A percentile compares a stretch with the other conserved stretches of the same genome.
These are phyloP conservation scores for Nemania bipapillata DNA, from an alignment of 2,329 filamentous ascomycete genomes.

Conservation along the genomic window DNA sequence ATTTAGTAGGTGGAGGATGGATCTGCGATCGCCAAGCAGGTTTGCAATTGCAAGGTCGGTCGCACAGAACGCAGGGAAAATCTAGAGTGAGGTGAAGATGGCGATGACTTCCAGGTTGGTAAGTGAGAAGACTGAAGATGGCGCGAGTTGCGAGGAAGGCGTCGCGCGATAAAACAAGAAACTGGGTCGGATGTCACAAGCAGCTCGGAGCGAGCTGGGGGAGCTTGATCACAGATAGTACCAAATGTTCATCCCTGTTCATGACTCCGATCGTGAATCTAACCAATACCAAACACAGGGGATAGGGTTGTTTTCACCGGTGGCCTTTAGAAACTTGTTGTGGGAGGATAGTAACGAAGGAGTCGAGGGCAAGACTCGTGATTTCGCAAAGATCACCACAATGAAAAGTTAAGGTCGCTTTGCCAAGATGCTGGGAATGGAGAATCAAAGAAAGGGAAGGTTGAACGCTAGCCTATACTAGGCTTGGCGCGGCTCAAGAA, in stretches of 20 bases:
- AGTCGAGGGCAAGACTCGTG: conserved; percentile 17
- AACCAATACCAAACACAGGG: neutral
- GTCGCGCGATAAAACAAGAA: conserved; percentile 15
- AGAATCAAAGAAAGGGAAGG: conserved; percentile 27
- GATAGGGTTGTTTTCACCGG: neutral
- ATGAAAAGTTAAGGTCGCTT: conserved; percentile 31
- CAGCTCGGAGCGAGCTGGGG: conserved; percentile 35
- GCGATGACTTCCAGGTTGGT: neutral
- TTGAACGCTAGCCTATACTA: conserved; percentile 15
- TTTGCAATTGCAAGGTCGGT: neutral
- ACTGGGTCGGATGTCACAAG: conserved; percentile 21
- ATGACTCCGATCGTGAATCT: conserved; percentile 16
- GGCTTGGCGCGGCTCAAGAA: conserved; percentile 21
- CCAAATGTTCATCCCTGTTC: conserved; percentile 28
- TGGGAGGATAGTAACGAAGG: conserved; percentile 7
- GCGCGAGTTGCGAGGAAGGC: neutral
- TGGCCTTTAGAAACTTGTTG: neutral
- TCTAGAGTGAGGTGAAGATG: neutral
- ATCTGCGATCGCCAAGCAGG: conserved; percentile 8
- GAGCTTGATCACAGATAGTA: conserved; percentile 32
- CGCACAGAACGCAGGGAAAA: neutral
- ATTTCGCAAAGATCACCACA: conserved; percentile 25
- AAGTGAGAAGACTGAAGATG: neutral
- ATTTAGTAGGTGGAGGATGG: conserved; percentile 8
- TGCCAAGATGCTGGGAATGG: conserved; percentile 7